Base-by-base conservation (phyloP, 1,139 yeast genomes). In the Pneumocystis wakefieldiae region DNA sequence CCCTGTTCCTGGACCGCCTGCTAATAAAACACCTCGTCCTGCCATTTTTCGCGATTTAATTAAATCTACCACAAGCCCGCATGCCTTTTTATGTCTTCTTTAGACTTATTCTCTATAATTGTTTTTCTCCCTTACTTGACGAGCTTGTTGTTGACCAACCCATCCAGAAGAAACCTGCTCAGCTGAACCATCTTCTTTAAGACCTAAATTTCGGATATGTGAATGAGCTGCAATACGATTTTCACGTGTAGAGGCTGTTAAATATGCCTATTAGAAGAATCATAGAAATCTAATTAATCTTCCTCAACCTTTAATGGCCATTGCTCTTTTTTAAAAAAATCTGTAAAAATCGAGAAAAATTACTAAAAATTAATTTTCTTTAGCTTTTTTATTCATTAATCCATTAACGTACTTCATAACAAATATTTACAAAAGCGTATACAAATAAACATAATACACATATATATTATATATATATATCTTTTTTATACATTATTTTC, bases 141-240 rank as follows among this genome's bases (percentile, higher is more conserved):
- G 82, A 15, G 99, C 98, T 69, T 85, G 89, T 14, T 80, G 80
- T 75, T 92, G 99, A 59, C 98, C 98, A 61, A 92, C 95, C 73
- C 92, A 92, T 3, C 97, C 97, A 59, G 95, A 96, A 73, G 91
- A 97, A 58, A 87, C 82, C 60, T 81, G 80, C 68, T 86, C 87
- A 39, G 97, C 97, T 61, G 79, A 74, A 39, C 98, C 98, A 69
- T 82, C 84, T 70, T 91, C 97, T 71, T 91, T 96, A 62, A 92
- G 79, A 0, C 98, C 98, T 41, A 92, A 81, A 2, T 97, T 97
- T 73, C 87, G 88, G 78, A 92, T 92, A 73, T 92, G 98, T 6
- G 97, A 90, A 73, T 92, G 98, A 14, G 98, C 95, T 1, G 97
- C 96, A 1, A 97, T 91, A 71, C 98, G 81, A 67, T 82, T 80